Evolutionary conservation across 2,329 filamentous ascomycete species (phyloP).

Genomic region (Akanthomyces lecanii): DNA sequence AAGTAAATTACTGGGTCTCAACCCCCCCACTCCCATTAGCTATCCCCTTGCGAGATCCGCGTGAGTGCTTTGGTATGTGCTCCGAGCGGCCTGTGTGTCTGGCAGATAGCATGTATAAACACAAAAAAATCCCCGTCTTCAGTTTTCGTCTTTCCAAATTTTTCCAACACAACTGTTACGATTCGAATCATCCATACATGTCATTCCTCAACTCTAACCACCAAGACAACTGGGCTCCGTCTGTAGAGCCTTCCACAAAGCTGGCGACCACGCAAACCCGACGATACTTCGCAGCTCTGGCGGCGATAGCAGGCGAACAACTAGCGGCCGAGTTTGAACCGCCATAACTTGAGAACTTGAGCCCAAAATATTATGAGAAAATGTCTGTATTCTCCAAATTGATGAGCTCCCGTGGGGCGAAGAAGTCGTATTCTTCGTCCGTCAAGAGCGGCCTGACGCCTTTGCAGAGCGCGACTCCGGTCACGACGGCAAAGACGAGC

Average conservation of each 20-base stretch:
- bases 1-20: background rate
- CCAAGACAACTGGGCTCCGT: slow-evolving; percentile 10
- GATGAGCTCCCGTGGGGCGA: background rate
- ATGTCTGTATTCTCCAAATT: slow-evolving; percentile 6
- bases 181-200: slow-evolving; percentile 5
- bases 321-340: slow-evolving; percentile 16
- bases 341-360: slow-evolving; percentile 8
- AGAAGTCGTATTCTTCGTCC: slow-evolving; percentile 5
- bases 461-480: background rate
- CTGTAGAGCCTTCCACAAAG: slow-evolving; percentile 15
- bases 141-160: background rate
- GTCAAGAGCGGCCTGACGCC: slow-evolving; percentile 1
- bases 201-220: background rate
- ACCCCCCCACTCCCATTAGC: background rate
- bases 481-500: background rate
- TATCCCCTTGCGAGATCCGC: background rate
- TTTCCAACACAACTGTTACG: background rate
- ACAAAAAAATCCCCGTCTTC: background rate
- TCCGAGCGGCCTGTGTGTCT: background rate
- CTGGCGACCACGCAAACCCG: slow-evolving; percentile 14
- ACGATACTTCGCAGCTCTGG: slow-evolving; percentile 17
- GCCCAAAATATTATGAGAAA: background rate
- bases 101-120: background rate
- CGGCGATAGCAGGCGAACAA: slow-evolving; percentile 13
- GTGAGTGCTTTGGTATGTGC: too few relatives aligned